Base-by-base conservation (phyloP, 2,329 filamentous ascomycete genomes). In the Pestalotiopsis sp. region DNA sequence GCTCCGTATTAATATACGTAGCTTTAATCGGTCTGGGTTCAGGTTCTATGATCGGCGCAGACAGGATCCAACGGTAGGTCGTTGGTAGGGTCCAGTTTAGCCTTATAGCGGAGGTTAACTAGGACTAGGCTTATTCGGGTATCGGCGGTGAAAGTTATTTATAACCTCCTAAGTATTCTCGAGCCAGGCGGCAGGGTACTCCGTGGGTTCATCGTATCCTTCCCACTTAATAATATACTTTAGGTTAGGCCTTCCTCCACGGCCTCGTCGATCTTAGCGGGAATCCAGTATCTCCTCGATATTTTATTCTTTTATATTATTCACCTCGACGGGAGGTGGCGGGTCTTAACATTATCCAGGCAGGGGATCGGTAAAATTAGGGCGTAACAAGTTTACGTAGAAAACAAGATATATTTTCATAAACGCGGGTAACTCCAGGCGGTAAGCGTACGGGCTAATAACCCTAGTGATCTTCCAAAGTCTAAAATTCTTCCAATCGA, bases 81-180 rank as follows among this genome's bases (percentile, higher is more conserved):
- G 23, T 49, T 31, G 7, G 7, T 4, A 31, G 5, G 27, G 31
- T 9, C 7, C 7, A 7, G 4, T 31, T 31, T 31, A 31, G 1
- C 6, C 1, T 31, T 31, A 31, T 31, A 6, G 4, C 17, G 5
- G 2, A 13, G 14, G 4, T 0, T 17, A 1, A 45, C 0, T 1
- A 17, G 0, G 13, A 45, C 11, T 17, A 45, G 1, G 41, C 13
- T 45, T 45, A 45, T 45, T 45, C 17, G 17, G 41, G 41, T 45
- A 45, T 5, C 41, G 41, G 41, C 41, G 41, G 17, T 45, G 14
- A 17, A 14, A 45, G 2, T 45, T 45, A 17, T 45, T 45, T 14
- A 45, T 17, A 45, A 45, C 17, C 11, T 45, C 4, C 17, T 45
- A 4, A 2, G 41, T 3, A 1, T 45, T 45, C 4, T 45, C 6